These are phyloP conservation scores for Pseudocercospora cruenta DNA, from an alignment of 2,329 filamentous ascomycete species.

Conservation along the genomic window DNA sequence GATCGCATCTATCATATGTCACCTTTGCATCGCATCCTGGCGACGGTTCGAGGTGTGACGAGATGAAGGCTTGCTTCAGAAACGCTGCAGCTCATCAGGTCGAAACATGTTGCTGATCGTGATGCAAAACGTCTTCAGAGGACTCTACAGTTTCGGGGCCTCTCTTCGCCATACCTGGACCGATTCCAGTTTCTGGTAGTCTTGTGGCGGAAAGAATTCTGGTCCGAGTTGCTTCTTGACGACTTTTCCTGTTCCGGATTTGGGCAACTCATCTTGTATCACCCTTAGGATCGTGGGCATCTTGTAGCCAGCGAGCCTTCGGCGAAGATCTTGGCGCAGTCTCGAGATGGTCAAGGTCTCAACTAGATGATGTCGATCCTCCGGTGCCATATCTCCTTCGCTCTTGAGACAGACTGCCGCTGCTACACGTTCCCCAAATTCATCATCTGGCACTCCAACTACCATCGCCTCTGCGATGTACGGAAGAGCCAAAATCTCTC, in stretches of 20 bases:
- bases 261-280: conserved; percentile 51
- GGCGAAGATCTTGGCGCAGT: conserved; percentile 49
- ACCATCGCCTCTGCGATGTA: conserved; percentile 58
- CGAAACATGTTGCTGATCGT: background rate
- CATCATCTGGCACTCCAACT: conserved; percentile 57
- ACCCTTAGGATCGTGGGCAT: conserved; percentile 53
- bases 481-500: conserved; percentile 54
- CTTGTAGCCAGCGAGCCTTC: conserved; percentile 53
- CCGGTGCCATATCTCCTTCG: conserved; percentile 31
- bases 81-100: background rate
- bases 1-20: background rate
- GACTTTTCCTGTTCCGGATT: conserved; percentile 55
- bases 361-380: conserved; percentile 26
- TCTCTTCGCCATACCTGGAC: conserved; percentile 36
- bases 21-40: background rate
- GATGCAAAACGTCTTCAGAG: background rate
- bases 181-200: conserved; percentile 25
- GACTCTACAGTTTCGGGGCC: conserved; percentile 16
- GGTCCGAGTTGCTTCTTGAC: conserved; percentile 49
- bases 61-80: background rate
- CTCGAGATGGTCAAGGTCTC: conserved; percentile 44
- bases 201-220: conserved; percentile 35
- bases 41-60: background rate
- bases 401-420: conserved; percentile 52
- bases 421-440: conserved; percentile 60